These are phyloP conservation scores for Tetraselmis striata DNA, from an alignment of 139 green algal genomes.

Conservation along the genomic window DNA sequence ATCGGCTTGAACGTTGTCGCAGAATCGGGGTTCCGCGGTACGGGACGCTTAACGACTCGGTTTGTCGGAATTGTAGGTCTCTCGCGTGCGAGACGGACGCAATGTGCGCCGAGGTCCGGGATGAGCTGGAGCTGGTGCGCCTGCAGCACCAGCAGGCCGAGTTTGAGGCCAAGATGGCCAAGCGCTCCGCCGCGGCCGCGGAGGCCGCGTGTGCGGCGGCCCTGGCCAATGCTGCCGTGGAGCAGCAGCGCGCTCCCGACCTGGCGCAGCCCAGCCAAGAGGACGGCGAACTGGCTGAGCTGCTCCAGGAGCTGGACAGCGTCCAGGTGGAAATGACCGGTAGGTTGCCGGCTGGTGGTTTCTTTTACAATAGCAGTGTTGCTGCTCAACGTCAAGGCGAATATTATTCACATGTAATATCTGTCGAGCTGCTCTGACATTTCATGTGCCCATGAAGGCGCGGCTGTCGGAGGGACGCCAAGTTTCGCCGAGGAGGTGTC, in stretches of 20 bases:
- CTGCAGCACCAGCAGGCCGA: conserved; percentile 61
- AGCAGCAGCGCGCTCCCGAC: neutral
- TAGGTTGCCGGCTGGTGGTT: too few relatives aligned
- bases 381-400: too few relatives aligned
- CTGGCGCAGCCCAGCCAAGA: neutral
- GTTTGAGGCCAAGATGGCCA: conserved; percentile 48
- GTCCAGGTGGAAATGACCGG: neutral
- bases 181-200: conserved; percentile 32
- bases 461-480: neutral
- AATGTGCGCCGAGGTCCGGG: conserved; percentile 39
- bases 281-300: neutral
- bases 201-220: conserved; percentile 20
- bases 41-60: too few relatives aligned
- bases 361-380: too few relatives aligned
- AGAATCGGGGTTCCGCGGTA: too few relatives aligned
- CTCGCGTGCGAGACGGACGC: conserved; percentile 32
- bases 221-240: conserved; percentile 9
- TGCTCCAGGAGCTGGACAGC: neutral
- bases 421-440: too few relatives aligned
- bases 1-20: too few relatives aligned
- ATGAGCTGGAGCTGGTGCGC: conserved; percentile 62
- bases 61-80: too few relatives aligned
- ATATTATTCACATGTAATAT: too few relatives aligned
- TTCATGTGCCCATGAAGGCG: too few relatives aligned
- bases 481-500: neutral